Conservation (phyloP, 2,329 filamentous ascomycete genomes). For the Colletotrichum destructivum region DNA sequence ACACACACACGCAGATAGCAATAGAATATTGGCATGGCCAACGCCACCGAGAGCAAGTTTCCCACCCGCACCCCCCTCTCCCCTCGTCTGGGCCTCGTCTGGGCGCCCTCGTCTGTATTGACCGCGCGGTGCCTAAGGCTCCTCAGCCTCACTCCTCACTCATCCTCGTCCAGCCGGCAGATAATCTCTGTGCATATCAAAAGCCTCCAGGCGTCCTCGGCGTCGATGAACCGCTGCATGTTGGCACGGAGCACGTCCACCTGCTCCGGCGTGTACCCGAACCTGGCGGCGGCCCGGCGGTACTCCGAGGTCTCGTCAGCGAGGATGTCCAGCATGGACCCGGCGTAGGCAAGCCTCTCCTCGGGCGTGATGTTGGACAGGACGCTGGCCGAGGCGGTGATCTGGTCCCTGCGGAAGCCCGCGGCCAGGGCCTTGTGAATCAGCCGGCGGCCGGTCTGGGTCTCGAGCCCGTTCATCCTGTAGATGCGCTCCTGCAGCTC, state of each 20-base stretch:
- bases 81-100: neutral
- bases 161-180: constrained; percentile 17
- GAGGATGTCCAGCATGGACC: constrained; percentile 32
- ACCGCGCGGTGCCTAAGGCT: neutral
- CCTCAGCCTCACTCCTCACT: neutral
- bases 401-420: too few relatives aligned
- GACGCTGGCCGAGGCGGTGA: too few relatives aligned
- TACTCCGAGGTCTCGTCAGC: constrained; percentile 27
- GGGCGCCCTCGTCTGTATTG: neutral
- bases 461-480: neutral
- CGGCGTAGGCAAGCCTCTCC: constrained; percentile 23
- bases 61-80: neutral
- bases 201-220: constrained; percentile 25
- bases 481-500: constrained; percentile 39
- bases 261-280: constrained; percentile 32
- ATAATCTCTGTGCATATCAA: constrained; percentile 34
- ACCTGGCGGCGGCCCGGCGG: constrained; percentile 23
- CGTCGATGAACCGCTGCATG: constrained; percentile 22
- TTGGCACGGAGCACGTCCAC: constrained; percentile 12
- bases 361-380: neutral
- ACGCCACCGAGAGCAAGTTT: constrained; percentile 35
- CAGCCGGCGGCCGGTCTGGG: too few relatives aligned
- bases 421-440: too few relatives aligned
- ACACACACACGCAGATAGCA: too few relatives aligned
- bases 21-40: constrained; percentile 27